A percentile compares a stretch with the other conserved stretches of the same genome.
Evolutionary conservation across 371 early-diverging fungal genomes (phyloP).

Genomic region (Entomophthora muscae): DNA sequence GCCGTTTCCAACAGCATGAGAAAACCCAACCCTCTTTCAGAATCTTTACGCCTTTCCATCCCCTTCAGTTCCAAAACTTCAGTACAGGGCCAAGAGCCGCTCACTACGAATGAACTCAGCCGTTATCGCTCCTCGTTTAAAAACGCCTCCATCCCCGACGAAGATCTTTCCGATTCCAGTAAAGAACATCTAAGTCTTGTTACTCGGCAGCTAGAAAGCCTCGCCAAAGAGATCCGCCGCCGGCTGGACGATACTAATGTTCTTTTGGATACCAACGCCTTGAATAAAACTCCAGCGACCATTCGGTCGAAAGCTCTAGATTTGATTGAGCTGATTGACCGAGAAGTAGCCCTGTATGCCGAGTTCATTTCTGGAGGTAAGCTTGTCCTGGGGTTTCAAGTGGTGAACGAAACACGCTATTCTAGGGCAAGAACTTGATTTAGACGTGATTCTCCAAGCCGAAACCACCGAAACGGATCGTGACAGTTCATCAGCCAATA

Average conservation of each 20-base stretch:
- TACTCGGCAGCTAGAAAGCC: not conserved
- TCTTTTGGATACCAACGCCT: not conserved
- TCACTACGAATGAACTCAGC: not conserved
- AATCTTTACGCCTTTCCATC: not conserved
- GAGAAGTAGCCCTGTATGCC: conserved; percentile 50
- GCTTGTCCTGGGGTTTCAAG: not conserved
- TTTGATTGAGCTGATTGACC: conserved; percentile 36
- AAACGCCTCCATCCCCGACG: not conserved
- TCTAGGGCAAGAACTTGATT: not conserved
- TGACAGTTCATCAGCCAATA: not conserved
- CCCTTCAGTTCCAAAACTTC: not conserved
- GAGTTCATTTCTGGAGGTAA: conserved; percentile 56
- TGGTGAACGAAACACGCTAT: not conserved
- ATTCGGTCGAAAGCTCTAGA: conserved; percentile 8
- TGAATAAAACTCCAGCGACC: not conserved
- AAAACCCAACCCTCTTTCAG: not conserved
- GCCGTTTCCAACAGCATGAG: too few relatives aligned
- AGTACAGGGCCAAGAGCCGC: not conserved
- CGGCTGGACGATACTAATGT: not conserved
- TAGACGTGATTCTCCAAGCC: not conserved
- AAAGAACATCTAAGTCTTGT: not conserved
- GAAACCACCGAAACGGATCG: not conserved
- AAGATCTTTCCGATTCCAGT: not conserved
- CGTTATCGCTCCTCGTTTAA: not conserved
- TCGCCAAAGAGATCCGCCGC: not conserved